Evolutionary conservation across 2,329 filamentous ascomycete genomes (phyloP).

Genomic region (Ilyonectria sp.): DNA sequence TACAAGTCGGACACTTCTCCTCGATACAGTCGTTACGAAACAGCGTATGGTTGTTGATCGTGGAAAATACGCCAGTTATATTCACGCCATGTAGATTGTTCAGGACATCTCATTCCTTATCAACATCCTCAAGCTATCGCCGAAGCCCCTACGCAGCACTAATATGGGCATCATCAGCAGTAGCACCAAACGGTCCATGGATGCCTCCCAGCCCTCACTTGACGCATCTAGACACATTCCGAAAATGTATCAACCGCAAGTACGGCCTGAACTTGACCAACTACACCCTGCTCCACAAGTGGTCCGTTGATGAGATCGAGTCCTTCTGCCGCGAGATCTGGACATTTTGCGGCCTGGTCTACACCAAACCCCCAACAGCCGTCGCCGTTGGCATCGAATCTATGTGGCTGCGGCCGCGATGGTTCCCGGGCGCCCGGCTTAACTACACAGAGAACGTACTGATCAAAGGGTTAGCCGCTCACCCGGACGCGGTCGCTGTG

Average conservation of each 20-base stretch:
- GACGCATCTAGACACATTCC: not conserved
- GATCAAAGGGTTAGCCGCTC: not conserved
- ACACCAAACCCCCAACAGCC: not conserved
- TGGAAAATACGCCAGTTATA: too few species aligned
- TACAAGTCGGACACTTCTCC: too few species aligned
- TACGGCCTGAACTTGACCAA: not conserved
- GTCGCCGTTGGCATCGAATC: not conserved
- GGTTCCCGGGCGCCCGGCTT: not conserved
- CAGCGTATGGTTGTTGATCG: too few species aligned
- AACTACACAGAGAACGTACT: constrained; percentile 1
- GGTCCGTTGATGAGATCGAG: not conserved
- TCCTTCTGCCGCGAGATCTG: not conserved
- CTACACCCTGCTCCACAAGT: not conserved
- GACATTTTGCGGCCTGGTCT: not conserved
- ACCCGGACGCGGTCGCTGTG: not conserved
- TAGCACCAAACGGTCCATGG: not conserved
- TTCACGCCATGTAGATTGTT: too few species aligned
- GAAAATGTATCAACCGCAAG: not conserved
- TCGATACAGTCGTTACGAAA: too few species aligned
- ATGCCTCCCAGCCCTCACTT: constrained; percentile 5
- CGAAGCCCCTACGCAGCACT: too few species aligned
- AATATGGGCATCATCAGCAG: too few species aligned
- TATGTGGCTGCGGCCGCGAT: not conserved
- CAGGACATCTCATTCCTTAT: too few species aligned
- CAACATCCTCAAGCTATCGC: too few species aligned